Evolutionary conservation across 2,329 filamentous ascomycete genomes (phyloP).

Genomic region (Pseudopithomyces maydicus): DNA sequence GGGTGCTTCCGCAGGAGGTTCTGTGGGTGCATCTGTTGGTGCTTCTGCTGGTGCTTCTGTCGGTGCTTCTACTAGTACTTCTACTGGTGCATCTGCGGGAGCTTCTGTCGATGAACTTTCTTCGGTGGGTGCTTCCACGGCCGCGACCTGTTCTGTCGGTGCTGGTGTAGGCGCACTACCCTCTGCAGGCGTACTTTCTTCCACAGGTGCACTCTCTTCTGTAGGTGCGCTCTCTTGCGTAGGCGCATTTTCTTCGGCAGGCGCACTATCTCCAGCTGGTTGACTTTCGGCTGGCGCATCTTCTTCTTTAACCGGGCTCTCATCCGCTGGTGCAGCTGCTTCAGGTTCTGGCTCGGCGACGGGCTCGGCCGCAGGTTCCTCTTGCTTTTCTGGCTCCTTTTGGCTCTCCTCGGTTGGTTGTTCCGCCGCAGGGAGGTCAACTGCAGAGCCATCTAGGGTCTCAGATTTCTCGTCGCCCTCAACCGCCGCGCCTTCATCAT

Average conservation of each 20-base stretch:
- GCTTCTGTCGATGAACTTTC: background rate
- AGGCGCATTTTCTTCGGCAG: background rate
- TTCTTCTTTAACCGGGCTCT: background rate
- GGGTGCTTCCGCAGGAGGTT: too few relatives aligned
- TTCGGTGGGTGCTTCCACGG: background rate
- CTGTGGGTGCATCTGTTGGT: too few relatives aligned
- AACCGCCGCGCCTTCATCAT: constrained; percentile 12
- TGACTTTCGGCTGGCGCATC: background rate
- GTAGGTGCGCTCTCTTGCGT: background rate
- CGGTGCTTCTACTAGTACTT: too few relatives aligned
- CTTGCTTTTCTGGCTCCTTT: background rate
- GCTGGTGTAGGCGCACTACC: background rate
- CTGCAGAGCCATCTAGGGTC: constrained; percentile 14
- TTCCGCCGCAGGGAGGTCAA: constrained; percentile 13
- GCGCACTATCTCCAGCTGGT: background rate
- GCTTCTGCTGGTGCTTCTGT: too few relatives aligned
- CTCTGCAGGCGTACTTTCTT: background rate
- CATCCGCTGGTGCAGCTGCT: background rate
- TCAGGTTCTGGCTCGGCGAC: background rate
- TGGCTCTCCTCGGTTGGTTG: constrained; percentile 1
- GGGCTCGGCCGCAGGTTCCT: background rate
- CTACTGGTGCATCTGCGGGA: too few relatives aligned
- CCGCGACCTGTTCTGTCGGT: background rate
- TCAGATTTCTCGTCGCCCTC: constrained; percentile 25
- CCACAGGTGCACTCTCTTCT: background rate